Conservation (phyloP, 805 yeast species). For the Saccharomycopsis fermentans region DNA sequence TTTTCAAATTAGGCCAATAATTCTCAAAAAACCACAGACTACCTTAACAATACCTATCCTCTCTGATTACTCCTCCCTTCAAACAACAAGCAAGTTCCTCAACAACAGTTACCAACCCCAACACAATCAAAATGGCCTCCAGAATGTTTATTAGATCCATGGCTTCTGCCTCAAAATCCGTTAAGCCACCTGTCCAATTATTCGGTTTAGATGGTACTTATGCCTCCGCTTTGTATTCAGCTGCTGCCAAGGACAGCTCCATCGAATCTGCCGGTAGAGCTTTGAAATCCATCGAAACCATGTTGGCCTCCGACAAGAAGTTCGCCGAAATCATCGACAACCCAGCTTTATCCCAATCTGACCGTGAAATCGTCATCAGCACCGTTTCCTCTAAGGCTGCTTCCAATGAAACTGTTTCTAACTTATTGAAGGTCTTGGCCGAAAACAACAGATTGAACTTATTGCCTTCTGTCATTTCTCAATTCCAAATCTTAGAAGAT, state of each 20-base stretch:
- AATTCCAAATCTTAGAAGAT: slow-evolving; percentile 70
- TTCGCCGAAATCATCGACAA: slow-evolving; percentile 52
- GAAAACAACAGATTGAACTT: slow-evolving; percentile 87
- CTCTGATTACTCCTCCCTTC: too few relatives aligned
- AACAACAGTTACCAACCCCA: not conserved
- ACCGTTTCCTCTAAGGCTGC: slow-evolving; percentile 38
- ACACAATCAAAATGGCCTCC: slow-evolving; percentile 39
- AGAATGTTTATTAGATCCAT: slow-evolving; percentile 60
- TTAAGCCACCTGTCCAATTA: slow-evolving; percentile 85
- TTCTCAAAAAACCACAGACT: too few relatives aligned
- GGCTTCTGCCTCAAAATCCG: slow-evolving; percentile 59
- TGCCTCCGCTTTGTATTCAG: slow-evolving; percentile 89
- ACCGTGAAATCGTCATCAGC: slow-evolving; percentile 62
- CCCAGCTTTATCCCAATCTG: slow-evolving; percentile 74
- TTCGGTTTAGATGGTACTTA: slow-evolving; percentile 90
- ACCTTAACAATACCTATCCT: too few relatives aligned
- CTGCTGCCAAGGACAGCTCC: slow-evolving; percentile 74
- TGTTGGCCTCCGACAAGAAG: slow-evolving; percentile 54
- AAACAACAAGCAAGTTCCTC: not conserved
- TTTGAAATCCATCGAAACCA: slow-evolving; percentile 44
- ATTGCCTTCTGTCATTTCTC: slow-evolving; percentile 52
- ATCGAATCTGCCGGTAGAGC: slow-evolving; percentile 62
- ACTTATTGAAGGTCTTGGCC: slow-evolving; percentile 76
- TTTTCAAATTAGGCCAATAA: too few relatives aligned
- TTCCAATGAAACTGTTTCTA: slow-evolving; percentile 62